Evolutionary conservation across 805 yeast species (phyloP).

Genomic region (Wickerhamiella australiensis): DNA sequence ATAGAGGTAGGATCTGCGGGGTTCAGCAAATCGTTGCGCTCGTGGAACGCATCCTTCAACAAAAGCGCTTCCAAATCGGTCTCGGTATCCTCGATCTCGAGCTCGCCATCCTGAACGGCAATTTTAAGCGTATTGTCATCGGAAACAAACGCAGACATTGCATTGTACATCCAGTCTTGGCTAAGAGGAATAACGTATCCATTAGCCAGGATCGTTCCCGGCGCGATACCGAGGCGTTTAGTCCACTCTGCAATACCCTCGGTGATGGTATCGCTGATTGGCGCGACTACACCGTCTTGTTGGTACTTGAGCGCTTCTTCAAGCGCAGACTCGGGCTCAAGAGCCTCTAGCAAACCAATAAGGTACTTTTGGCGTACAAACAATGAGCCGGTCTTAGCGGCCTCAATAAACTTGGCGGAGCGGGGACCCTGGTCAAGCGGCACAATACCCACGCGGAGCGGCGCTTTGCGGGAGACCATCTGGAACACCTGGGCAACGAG

Average conservation of each 20-base stretch:
- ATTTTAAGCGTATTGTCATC: conserved; percentile 36
- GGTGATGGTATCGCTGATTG: conserved; percentile 9
- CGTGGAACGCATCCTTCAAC: conserved; percentile 31
- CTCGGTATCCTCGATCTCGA: conserved; percentile 18
- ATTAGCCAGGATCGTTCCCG: conserved; percentile 51
- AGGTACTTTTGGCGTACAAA: conserved; percentile 19
- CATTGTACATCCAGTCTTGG: conserved; percentile 23
- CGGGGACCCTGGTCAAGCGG: conserved; percentile 36
- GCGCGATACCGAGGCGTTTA: conserved; percentile 28
- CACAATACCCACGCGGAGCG: conserved; percentile 75
- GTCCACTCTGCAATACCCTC: conserved; percentile 24
- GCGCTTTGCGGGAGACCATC: conserved; percentile 38
- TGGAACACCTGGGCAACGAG: conserved; percentile 30
- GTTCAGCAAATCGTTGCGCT: conserved; percentile 39
- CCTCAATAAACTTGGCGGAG: conserved; percentile 19
- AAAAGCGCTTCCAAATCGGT: conserved; percentile 29
- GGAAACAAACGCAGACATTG: conserved; percentile 28
- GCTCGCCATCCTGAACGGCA: conserved; percentile 24
- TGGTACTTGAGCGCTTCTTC: conserved; percentile 15
- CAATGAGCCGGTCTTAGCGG: conserved; percentile 16
- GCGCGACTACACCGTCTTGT: conserved; percentile 1
- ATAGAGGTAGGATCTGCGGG: conserved; percentile 35
- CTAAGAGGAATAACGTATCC: conserved; percentile 33
- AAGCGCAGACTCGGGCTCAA: conserved; percentile 15
- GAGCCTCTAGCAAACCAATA: conserved; percentile 14